Conservation (phyloP, 768 basidiomycete genomes). For the Podaxis sp. region DNA sequence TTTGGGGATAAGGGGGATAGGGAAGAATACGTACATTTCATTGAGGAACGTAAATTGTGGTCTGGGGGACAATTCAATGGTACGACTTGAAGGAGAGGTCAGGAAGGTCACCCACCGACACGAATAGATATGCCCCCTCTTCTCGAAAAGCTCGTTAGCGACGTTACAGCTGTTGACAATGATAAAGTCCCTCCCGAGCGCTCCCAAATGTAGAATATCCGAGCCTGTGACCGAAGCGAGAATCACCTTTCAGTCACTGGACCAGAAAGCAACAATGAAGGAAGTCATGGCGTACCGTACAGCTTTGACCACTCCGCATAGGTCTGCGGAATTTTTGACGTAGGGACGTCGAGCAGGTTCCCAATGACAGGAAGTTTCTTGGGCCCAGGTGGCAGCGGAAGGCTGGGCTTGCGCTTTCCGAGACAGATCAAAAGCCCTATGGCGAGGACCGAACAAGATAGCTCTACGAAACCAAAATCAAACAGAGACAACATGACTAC, state of each 20-base stretch:
- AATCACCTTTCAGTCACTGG: neutral
- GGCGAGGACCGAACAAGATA: neutral
- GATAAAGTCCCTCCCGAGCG: conserved; percentile 31
- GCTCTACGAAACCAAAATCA: neutral
- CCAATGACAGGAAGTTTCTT: conserved; percentile 26
- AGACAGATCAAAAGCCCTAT: neutral
- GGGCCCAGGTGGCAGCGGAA: conserved; percentile 30
- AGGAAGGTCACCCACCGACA: conserved; percentile 27
- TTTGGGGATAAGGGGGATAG: no score
- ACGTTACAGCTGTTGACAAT: conserved; percentile 35
- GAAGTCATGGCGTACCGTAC: conserved; percentile 18
- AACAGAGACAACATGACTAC: neutral
- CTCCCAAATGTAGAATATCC: conserved; percentile 29
- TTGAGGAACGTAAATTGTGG: conserved; percentile 29
- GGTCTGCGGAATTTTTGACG: conserved; percentile 20
- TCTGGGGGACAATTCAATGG: conserved; percentile 14
- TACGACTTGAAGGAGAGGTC: neutral
- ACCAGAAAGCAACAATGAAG: neutral
- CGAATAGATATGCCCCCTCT: conserved; percentile 41
- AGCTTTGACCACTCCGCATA: conserved; percentile 25
- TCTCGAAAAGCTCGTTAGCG: conserved; percentile 41
- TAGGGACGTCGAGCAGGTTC: conserved; percentile 27
- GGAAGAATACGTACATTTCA: conserved; percentile 20
- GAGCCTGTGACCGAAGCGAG: conserved; percentile 22
- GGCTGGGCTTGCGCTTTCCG: neutral